Evolutionary conservation across 805 yeast genomes (phyloP).

Genomic region (Dipodascopsis uninucleata): DNA sequence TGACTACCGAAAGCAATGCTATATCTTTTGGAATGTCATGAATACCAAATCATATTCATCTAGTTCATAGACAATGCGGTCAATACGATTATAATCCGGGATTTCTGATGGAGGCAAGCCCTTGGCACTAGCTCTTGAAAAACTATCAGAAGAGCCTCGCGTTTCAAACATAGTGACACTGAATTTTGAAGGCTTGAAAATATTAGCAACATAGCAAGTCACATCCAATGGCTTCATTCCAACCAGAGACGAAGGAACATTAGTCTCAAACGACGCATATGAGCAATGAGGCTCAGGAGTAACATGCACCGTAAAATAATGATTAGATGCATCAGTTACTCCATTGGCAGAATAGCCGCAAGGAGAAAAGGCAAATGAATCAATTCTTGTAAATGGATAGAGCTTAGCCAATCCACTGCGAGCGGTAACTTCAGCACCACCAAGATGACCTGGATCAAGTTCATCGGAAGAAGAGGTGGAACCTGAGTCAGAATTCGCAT

Average conservation of each 20-base stretch:
- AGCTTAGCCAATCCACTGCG: conserved; percentile 60
- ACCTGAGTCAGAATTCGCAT: conserved; percentile 32
- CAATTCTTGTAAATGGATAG: conserved; percentile 50
- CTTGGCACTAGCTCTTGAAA: conserved; percentile 7
- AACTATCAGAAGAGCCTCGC: conserved; percentile 25
- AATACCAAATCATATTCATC: conserved; percentile 70
- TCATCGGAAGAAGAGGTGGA: conserved; percentile 34
- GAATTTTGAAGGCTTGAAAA: conserved; percentile 74
- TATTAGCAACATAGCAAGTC: conserved; percentile 53
- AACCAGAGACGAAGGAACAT: conserved; percentile 49
- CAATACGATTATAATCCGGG: conserved; percentile 56
- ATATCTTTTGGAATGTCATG: conserved; percentile 50
- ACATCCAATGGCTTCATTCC: conserved; percentile 42
- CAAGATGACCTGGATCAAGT: conserved; percentile 72
- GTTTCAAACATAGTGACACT: conserved; percentile 53
- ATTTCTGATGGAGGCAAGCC: conserved; percentile 32
- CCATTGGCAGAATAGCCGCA: conserved; percentile 95
- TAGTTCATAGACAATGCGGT: conserved; percentile 69
- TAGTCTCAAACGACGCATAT: conserved; percentile 93
- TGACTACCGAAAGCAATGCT: not conserved
- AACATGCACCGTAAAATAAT: conserved; percentile 81
- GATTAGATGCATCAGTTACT: conserved; percentile 50
- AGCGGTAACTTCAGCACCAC: conserved; percentile 67
- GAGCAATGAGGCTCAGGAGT: conserved; percentile 95
- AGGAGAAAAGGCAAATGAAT: conserved; percentile 87